A percentile compares a stretch with the other conserved stretches of the same genome.
These are phyloP conservation scores for Rhododendron simsii DNA, from an alignment of 148 eudicot genomes.

Conservation along the genomic window DNA sequence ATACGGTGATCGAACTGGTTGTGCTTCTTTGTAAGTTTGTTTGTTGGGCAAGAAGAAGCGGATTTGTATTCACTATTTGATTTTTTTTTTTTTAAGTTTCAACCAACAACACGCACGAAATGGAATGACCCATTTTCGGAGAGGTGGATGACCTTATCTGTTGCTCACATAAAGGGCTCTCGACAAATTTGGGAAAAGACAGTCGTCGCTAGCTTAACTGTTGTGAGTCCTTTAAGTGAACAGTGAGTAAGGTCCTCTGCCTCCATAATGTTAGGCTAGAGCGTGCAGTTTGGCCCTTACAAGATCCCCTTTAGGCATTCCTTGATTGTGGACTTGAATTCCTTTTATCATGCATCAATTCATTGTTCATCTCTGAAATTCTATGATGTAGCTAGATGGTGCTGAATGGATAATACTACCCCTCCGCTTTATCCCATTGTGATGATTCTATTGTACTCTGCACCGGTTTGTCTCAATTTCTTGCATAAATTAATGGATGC, in stretches of 20 bases:
- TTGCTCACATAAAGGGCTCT: not conserved
- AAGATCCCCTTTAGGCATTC: not conserved
- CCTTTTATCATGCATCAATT: not conserved
- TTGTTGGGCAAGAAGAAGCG: not conserved
- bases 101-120: not conserved
- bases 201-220: not conserved
- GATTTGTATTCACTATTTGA: not conserved
- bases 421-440: not conserved
- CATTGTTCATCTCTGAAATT: not conserved
- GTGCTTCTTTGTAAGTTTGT: not conserved
- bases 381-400: not conserved
- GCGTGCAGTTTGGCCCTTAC: not conserved
- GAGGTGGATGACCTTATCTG: not conserved
- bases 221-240: not conserved
- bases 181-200: not conserved
- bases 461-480: not conserved
- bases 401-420: not conserved
- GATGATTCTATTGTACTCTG: not conserved
- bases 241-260: not conserved
- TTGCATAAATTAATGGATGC: not conserved
- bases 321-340: not conserved
- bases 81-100: not conserved
- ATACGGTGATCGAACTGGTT: not conserved
- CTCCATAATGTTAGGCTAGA: not conserved
- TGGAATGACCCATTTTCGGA: not conserved